These are phyloP conservation scores for Tulasnella calospora DNA, from an alignment of 768 basidiomycete species.

Conservation along the genomic window DNA sequence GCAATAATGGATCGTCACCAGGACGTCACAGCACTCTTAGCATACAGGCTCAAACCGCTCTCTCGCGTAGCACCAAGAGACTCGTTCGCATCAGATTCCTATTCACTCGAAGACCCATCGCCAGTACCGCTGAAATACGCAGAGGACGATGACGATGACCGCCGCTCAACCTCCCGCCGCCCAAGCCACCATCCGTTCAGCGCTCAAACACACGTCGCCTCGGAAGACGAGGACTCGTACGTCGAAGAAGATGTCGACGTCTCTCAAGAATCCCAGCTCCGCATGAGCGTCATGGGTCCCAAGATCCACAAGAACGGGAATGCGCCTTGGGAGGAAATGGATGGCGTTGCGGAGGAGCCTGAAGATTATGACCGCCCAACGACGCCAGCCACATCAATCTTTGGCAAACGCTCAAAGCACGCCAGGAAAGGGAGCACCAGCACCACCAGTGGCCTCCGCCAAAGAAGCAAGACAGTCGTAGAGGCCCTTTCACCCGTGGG, in stretches of 20 bases:
- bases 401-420: not conserved
- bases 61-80: not conserved
- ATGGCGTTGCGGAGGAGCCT: not conserved
- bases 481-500: not conserved
- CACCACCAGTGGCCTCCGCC: constrained; percentile 1
- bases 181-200: not conserved
- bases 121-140: not conserved
- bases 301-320: constrained; percentile 18
- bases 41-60: not conserved
- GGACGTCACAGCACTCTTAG: constrained; percentile 1
- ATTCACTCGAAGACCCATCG: not conserved
- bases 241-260: not conserved
- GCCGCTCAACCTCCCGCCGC: not conserved
- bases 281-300: constrained; percentile 19
- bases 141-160: not conserved
- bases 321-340: constrained; percentile 15
- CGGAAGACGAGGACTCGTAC: not conserved
- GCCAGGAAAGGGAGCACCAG: not conserved
- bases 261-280: not conserved
- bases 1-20: constrained; percentile 4
- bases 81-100: not conserved
- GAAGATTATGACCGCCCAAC: not conserved
- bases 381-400: constrained; percentile 1
- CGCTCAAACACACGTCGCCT: not conserved
- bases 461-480: not conserved